These are phyloP conservation scores for Aspergillus biplanus DNA, from an alignment of 495 filamentous ascomycete genomes.

Conservation along the genomic window DNA sequence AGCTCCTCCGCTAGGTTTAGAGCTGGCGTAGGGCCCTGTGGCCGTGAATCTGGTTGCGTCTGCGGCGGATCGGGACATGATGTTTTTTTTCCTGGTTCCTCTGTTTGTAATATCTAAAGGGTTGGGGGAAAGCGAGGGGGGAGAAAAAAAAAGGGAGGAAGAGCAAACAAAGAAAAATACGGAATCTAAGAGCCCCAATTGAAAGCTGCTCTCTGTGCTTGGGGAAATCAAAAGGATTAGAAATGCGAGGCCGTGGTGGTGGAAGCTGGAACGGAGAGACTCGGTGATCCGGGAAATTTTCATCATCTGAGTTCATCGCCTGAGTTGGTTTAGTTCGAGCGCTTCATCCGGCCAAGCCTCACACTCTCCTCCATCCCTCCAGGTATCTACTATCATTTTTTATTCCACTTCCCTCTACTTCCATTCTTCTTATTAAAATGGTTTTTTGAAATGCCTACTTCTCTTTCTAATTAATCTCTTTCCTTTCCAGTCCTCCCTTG, in stretches of 20 bases:
- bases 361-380: not conserved
- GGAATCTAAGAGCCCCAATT: constrained; percentile 14
- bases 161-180: constrained; percentile 15
- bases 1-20: constrained; percentile 54
- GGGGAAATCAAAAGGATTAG: not conserved
- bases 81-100: constrained; percentile 12
- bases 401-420: not conserved
- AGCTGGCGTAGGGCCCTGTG: constrained; percentile 83
- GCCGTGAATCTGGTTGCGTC: constrained; percentile 97
- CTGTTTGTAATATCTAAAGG: not conserved
- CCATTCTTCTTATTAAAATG: not conserved
- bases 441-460: not conserved
- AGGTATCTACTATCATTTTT: not conserved
- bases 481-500: not conserved
- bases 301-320: constrained; percentile 20
- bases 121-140: constrained; percentile 18
- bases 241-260: constrained; percentile 9
- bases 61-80: constrained; percentile 82
- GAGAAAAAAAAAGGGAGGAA: constrained; percentile 20
- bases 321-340: not conserved
- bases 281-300: constrained; percentile 42
- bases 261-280: constrained; percentile 23
- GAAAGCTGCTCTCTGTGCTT: not conserved
- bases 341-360: constrained; percentile 12
- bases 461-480: not conserved